Evolutionary conservation across 202 grass and related monocot species (phyloP).

Genomic region (Saccharum hybrid): DNA sequence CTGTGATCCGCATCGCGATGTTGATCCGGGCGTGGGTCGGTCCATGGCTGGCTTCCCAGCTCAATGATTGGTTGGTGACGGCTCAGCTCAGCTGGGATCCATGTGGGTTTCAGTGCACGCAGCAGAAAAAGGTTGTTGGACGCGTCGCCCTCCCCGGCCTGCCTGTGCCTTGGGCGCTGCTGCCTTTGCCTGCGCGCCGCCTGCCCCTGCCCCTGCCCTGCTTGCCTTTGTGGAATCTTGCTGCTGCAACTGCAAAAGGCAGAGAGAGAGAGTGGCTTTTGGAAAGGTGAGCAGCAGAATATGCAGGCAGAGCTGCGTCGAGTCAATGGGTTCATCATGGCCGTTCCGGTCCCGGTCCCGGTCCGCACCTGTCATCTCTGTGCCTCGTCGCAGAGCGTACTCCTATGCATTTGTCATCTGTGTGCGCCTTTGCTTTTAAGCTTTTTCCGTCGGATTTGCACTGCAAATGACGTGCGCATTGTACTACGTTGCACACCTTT

Average conservation of each 20-base stretch:
- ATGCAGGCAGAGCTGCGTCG: conserved; percentile 8
- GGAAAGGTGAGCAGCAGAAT: conserved; percentile 41
- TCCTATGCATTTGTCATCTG: conserved; percentile 15
- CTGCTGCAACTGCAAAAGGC: conserved; percentile 17
- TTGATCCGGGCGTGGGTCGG: conserved; percentile 13
- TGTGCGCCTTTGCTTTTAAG: not conserved
- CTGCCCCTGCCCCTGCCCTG: not conserved
- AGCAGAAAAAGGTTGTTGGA: conserved; percentile 56
- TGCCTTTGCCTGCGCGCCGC: conserved; percentile 23
- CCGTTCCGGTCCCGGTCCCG: not conserved
- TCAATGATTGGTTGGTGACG: conserved; percentile 72
- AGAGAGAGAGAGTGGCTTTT: conserved; percentile 36
- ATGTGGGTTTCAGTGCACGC: conserved; percentile 61
- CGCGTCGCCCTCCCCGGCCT: not conserved
- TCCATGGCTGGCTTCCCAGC: conserved; percentile 24
- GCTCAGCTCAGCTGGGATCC: conserved; percentile 39
- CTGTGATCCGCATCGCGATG: not conserved
- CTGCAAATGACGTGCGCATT: conserved; percentile 37
- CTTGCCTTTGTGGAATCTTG: conserved; percentile 50
- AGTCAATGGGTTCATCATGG: conserved; percentile 48
- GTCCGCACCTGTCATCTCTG: not conserved
- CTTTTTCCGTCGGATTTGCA: conserved; percentile 39
- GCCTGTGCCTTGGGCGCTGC: not conserved
- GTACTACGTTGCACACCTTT: conserved; percentile 5
- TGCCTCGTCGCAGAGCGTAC: not conserved